Evolutionary conservation across 2,329 filamentous ascomycete species (phyloP).

Genomic region (Lachnellula subtilissima): DNA sequence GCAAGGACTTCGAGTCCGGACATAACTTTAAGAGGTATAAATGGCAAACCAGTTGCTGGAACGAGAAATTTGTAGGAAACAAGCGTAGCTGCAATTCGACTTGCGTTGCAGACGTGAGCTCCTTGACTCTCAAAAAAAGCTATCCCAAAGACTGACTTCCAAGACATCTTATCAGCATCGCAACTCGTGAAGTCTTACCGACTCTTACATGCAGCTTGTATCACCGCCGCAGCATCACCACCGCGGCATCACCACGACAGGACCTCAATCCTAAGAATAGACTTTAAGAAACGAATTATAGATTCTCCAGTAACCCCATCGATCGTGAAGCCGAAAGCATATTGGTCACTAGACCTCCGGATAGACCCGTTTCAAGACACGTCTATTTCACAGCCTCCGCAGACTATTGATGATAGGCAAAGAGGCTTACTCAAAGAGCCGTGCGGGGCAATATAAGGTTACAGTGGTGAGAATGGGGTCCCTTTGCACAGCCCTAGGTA

Average conservation of each 20-base stretch:
- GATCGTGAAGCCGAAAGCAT: background rate
- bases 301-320: background rate
- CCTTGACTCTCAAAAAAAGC: background rate
- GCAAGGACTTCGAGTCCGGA: conserved; percentile 8
- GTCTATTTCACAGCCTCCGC: background rate
- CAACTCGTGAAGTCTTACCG: background rate
- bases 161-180: background rate
- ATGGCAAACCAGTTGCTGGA: background rate
- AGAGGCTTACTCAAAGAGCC: background rate
- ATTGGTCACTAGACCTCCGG: background rate
- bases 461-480: background rate
- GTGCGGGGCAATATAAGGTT: background rate
- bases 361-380: background rate
- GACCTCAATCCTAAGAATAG: background rate
- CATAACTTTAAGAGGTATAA: conserved; percentile 2
- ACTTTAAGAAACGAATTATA: background rate
- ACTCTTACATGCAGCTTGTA: background rate
- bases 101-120: background rate
- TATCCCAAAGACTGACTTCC: background rate
- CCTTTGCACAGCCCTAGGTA: background rate
- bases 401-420: background rate
- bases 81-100: background rate
- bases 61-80: background rate
- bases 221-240: background rate
- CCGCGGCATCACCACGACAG: background rate